A percentile compares a stretch with the other conserved stretches of the same genome.
phyloP scores from a whole-genome alignment of 75 land plant genomes.

The Ceratopteris richardii region DNA sequence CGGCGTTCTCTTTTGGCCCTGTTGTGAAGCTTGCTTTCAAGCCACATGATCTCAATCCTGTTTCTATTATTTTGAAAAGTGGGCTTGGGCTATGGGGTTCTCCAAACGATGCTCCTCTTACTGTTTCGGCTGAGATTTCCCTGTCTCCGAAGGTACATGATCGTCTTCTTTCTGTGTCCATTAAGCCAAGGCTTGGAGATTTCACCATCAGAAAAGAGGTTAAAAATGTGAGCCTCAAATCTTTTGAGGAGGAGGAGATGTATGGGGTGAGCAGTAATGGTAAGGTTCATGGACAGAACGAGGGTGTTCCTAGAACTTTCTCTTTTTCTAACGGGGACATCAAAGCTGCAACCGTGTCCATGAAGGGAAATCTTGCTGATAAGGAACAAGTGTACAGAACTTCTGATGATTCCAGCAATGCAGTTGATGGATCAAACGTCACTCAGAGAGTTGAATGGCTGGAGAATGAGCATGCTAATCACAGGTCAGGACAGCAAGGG shows the following conservation, averaged over 20 bases:
- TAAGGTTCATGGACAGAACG: neutral
- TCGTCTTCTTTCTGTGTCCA: constrained; percentile 53
- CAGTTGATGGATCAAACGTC: neutral
- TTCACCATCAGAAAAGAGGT: constrained; percentile 54
- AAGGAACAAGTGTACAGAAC: neutral
- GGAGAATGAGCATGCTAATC: neutral
- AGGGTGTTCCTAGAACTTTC: neutral
- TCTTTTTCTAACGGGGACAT: too few relatives aligned
- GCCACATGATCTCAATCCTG: constrained; percentile 70
- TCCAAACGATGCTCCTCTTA: constrained; percentile 49
- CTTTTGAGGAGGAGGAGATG: neutral
- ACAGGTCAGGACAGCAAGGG: neutral
- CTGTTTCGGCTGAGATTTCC: constrained; percentile 70
- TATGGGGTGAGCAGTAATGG: neutral
- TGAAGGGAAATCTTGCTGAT: neutral
- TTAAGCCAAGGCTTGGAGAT: constrained; percentile 76
- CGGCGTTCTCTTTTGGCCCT: constrained; percentile 69
- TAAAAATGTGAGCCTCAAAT: neutral
- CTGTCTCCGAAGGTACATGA: constrained; percentile 28
- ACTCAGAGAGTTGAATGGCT: neutral
- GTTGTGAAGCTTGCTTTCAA: constrained; percentile 55
- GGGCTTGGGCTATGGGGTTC: constrained; percentile 77
- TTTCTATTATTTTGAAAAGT: constrained; percentile 56
- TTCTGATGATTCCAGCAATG: neutral
- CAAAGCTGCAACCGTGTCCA: neutral